Conservation (phyloP, 2,329 filamentous ascomycete species). For the Balansia obtecta region DNA sequence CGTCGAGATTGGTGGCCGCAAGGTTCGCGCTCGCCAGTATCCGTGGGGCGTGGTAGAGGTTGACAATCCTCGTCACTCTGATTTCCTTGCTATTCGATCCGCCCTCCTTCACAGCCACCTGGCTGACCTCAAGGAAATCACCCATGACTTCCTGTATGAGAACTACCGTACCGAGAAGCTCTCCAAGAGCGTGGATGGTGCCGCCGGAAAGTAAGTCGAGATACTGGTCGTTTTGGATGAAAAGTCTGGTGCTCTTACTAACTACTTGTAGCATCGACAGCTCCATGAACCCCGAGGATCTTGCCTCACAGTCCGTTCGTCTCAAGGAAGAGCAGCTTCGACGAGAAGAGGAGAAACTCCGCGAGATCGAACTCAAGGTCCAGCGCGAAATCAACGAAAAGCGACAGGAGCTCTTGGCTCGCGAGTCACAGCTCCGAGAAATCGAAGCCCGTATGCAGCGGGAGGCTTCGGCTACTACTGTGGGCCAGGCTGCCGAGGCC, state of each 20-base stretch:
- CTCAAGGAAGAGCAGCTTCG: conserved; percentile 99
- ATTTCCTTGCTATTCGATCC: conserved; percentile 94
- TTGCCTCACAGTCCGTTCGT: conserved; percentile 92
- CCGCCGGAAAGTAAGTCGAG: conserved; percentile 66
- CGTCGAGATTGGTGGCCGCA: conserved; percentile 84
- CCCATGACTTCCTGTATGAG: conserved; percentile 98
- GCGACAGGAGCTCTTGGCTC: conserved; percentile 91
- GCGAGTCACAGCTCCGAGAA: conserved; percentile 96
- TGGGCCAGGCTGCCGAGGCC: conserved; percentile 32
- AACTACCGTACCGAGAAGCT: conserved; percentile 99
- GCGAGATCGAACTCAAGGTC: conserved; percentile 98
- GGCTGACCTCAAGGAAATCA: conserved; percentile 98
- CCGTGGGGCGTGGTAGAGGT: conserved; percentile 99
- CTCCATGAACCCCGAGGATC: conserved; percentile 94
- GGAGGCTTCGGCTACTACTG: conserved; percentile 44
- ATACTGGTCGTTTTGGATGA: neutral
- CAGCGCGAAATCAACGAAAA: conserved; percentile 99
- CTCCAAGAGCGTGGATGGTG: conserved; percentile 95
- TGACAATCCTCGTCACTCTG: conserved; percentile 96
- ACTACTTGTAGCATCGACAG: conserved; percentile 42
- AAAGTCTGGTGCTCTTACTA: conserved; percentile 13
- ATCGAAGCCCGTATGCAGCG: conserved; percentile 96
- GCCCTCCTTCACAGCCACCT: conserved; percentile 95
- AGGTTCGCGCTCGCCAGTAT: conserved; percentile 91
- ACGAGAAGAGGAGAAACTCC: conserved; percentile 98